Conservation (phyloP, 208 protist genomes). For the Leishmania tarentolae region DNA sequence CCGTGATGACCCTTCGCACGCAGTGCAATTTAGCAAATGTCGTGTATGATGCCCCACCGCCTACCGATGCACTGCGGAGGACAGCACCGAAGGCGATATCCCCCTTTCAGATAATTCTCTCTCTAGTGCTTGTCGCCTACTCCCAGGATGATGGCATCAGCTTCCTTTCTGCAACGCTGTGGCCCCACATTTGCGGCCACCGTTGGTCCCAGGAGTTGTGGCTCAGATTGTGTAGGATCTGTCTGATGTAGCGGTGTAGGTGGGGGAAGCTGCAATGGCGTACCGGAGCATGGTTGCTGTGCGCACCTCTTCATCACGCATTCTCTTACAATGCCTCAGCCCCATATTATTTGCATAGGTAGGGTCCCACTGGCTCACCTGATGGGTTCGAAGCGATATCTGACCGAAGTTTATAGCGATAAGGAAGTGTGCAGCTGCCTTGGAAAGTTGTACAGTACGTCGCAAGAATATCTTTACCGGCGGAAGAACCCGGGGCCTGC, state of each 20-base stretch:
- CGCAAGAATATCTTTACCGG: slow-evolving; percentile 23
- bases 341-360: slow-evolving; percentile 19
- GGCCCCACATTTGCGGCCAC: not conserved
- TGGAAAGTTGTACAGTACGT: slow-evolving; percentile 19
- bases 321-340: not conserved
- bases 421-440: slow-evolving; percentile 31
- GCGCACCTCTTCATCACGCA: slow-evolving; percentile 24
- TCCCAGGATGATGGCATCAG: not conserved
- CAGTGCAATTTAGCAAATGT: slow-evolving; percentile 11
- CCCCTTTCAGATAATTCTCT: not conserved
- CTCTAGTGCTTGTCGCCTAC: not conserved
- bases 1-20: slow-evolving; percentile 5
- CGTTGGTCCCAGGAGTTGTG: slow-evolving; percentile 24
- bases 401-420: slow-evolving; percentile 5
- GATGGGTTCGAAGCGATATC: not conserved
- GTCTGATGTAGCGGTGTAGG: slow-evolving; percentile 26
- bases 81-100: not conserved
- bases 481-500: slow-evolving; percentile 4
- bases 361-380: not conserved
- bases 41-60: slow-evolving; percentile 21
- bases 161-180: not conserved
- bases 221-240: not conserved
- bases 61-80: not conserved
- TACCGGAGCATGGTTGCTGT: slow-evolving; percentile 80
- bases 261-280: slow-evolving; percentile 50